Evolutionary conservation across 495 filamentous ascomycete genomes (phyloP), one percentile per base, ranked within the genome.

Genomic region (Astrothelium macrocarpum): DNA sequence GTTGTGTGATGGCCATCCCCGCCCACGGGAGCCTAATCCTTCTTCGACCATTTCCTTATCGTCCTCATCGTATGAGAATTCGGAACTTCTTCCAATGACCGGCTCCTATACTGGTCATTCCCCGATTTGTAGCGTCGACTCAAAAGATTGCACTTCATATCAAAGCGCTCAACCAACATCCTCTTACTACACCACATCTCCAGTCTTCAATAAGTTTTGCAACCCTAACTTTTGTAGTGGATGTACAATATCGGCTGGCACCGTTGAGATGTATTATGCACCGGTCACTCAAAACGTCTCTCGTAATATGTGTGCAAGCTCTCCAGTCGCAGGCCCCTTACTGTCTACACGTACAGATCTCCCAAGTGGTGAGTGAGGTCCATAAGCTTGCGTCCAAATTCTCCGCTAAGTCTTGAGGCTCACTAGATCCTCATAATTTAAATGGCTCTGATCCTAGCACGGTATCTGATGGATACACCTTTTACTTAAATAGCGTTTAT

Each of bases 1-100:
- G n/a, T n/a, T 64, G 29, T 67, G 59, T 59, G 64, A 65, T 59
- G 64, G 64, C 23, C 59, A 62, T 59, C 59, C 64, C 12, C 59
- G 64, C 25, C 42, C 62, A 5, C 34, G 26, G 2, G 14, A 45
- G 9, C 39, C 64, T n/a, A 29, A 56, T 9, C 49, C 49, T 10
- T 16, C 49, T 5, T 49, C 64, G 28, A 34, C 59, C 1, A 43
- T 65, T 5, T 62, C 59, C 1, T 5, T 58, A 39, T 65, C 64
- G 18, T 53, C 59, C 25, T 56, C 49, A 2, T 28, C 20, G 7
- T 26, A 56, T 16, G 26, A 56, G 7, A 56, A 56, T 16, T 56
- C 9, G 12, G 23, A 56, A 5, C 49, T 25, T 0, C 49, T 28
- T 28, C 25, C 20, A 29, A 56, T 56, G 49, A 28, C 23, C 2